These are phyloP conservation scores for Ophiocordyceps sinensis DNA, from an alignment of 2,329 filamentous ascomycete genomes.

Conservation along the genomic window DNA sequence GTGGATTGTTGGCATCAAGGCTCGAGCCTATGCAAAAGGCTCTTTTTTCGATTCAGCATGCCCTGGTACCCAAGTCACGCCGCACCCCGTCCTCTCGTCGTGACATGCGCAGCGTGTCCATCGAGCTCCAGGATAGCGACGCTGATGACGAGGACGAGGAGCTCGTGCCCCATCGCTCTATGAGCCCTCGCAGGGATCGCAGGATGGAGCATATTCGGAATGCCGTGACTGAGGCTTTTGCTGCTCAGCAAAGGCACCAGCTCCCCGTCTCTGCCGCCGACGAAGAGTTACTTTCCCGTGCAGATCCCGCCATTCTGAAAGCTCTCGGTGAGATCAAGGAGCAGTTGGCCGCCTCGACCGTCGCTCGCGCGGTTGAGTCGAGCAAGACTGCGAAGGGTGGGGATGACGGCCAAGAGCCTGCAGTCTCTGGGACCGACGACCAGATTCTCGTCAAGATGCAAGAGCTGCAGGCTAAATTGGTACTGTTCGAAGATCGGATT, in stretches of 20 bases:
- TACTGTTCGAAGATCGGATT: slow-evolving; percentile 44
- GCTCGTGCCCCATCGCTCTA: slow-evolving; percentile 46
- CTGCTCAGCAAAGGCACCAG: slow-evolving; percentile 33
- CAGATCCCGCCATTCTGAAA: slow-evolving; percentile 43
- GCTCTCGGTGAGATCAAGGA: slow-evolving; percentile 51
- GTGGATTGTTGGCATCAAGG: slow-evolving; percentile 58
- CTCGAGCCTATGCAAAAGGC: slow-evolving; percentile 69
- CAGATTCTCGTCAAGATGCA: slow-evolving; percentile 37
- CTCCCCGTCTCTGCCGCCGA: slow-evolving; percentile 13
- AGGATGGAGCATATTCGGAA: slow-evolving; percentile 70
- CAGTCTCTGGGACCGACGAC: slow-evolving; percentile 34
- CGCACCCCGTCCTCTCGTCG: slow-evolving; percentile 40
- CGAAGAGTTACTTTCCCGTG: slow-evolving; percentile 11
- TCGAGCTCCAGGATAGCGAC: slow-evolving; percentile 66
- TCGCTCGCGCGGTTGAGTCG: slow-evolving; percentile 17
- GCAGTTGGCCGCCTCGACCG: slow-evolving; percentile 18
- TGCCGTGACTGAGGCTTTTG: slow-evolving; percentile 60
- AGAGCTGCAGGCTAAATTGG: slow-evolving; percentile 44
- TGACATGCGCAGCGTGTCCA: slow-evolving; percentile 51
- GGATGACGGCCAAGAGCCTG: slow-evolving; percentile 31
- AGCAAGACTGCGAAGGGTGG: slow-evolving; percentile 35
- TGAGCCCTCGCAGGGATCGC: slow-evolving; percentile 66
- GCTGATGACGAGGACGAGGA: slow-evolving; percentile 90
- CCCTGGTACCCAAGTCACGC: slow-evolving; percentile 43
- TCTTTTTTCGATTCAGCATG: slow-evolving; percentile 61